Conservation (phyloP, 1,284 basidiomycete species). For the Tilletia caries region DNA sequence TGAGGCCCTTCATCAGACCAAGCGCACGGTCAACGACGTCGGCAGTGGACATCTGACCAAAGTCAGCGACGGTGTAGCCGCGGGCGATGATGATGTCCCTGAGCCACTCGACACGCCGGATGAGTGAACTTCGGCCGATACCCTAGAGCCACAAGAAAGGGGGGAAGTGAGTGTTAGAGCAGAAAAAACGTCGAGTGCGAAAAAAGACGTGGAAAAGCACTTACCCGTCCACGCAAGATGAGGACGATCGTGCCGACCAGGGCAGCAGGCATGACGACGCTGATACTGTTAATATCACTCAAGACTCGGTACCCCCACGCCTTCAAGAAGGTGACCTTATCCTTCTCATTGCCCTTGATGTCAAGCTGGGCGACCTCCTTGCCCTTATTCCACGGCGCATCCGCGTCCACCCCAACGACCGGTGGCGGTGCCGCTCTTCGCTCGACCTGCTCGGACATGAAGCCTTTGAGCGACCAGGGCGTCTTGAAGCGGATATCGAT, state of each 20-base stretch:
- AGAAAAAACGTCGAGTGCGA: too few relatives aligned
- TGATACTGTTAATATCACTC: constrained; percentile 53
- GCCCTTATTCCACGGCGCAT: constrained; percentile 1
- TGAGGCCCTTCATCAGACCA: constrained; percentile 51
- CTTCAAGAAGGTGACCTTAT: constrained; percentile 48
- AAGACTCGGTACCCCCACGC: constrained; percentile 54
- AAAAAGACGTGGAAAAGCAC: too few relatives aligned
- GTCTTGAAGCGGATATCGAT: constrained; percentile 55
- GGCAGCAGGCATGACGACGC: constrained; percentile 55
- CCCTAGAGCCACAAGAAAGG: constrained; percentile 24
- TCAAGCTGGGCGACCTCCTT: constrained; percentile 29
- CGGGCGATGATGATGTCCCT: constrained; percentile 44
- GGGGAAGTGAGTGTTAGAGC: not conserved
- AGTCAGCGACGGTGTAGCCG: constrained; percentile 54
- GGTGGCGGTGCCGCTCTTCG: constrained; percentile 30
- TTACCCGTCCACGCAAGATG: constrained; percentile 49
- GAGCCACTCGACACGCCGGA: constrained; percentile 51
- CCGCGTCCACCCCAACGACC: constrained; percentile 9
- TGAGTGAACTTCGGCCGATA: constrained; percentile 52
- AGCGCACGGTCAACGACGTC: constrained; percentile 52
- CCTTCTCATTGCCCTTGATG: constrained; percentile 29
- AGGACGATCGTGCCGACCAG: constrained; percentile 54
- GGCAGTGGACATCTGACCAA: constrained; percentile 40
- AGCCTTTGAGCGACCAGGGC: constrained; percentile 54
- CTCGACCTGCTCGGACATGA: constrained; percentile 47